Conservation (phyloP, 2,329 filamentous ascomycete species). For the Didymella glomerata region DNA sequence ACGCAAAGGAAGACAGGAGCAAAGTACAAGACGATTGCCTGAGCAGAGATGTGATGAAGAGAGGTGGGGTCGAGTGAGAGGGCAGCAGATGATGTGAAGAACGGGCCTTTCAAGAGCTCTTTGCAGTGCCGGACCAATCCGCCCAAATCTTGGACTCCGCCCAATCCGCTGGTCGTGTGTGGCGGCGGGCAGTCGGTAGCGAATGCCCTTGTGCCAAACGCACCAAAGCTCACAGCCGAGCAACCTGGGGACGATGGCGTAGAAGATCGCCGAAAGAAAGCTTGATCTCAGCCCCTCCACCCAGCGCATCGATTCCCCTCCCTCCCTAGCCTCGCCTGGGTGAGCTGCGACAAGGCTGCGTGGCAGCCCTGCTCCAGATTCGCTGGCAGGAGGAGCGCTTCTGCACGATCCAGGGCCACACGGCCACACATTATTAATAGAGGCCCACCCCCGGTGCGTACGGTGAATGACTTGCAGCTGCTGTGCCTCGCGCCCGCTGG, state of each 20-base stretch:
- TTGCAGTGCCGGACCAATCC: conserved; percentile 34
- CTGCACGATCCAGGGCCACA: conserved; percentile 35
- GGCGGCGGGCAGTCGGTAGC: conserved; percentile 37
- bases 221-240: conserved; percentile 16
- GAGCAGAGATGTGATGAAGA: conserved; percentile 30
- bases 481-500: conserved; percentile 16
- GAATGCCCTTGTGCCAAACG: conserved; percentile 19
- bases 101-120: conserved; percentile 34
- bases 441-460: conserved; percentile 19
- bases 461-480: conserved; percentile 27
- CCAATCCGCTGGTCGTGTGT: conserved; percentile 38
- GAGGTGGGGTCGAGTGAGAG: conserved; percentile 39
- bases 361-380: conserved; percentile 29
- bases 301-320: conserved; percentile 28
- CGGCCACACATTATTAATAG: conserved; percentile 24
- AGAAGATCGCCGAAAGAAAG: conserved; percentile 1
- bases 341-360: conserved; percentile 37
- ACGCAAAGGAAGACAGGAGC: conserved; percentile 44
- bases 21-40: conserved; percentile 26
- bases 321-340: conserved; percentile 35
- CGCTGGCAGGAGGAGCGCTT: conserved; percentile 22
- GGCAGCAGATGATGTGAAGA: conserved; percentile 25
- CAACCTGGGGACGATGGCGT: conserved; percentile 30
- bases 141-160: conserved; percentile 28
- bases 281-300: conserved; percentile 1